Base-by-base conservation (phyloP, 805 yeast genomes). In the Babjeviella inositovora region DNA sequence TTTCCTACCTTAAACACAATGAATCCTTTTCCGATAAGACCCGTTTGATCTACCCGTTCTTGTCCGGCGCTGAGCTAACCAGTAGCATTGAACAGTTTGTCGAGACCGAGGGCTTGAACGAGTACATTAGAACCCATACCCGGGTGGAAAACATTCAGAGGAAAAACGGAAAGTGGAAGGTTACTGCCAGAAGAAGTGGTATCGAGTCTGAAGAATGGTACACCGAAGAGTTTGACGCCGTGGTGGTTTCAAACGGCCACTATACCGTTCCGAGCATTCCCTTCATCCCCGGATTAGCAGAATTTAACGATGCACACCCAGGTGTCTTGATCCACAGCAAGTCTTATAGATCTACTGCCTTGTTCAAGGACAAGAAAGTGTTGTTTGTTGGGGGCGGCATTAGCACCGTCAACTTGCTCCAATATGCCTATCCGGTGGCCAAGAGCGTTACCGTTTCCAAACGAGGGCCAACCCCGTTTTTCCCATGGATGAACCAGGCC, bases 231-330 rank as follows among this genome's bases (percentile, higher is more conserved):
- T 48, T 41, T 25, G 53, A 48, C 28, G 39, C 53, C 12, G 50
- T 61, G 11, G 41, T 59, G 11, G 46, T 61, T 10, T 59, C 65
- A 6, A 49, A 51, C 10, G 69, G 69, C 11, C 67, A 61, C 36
- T 61, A 59, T 34, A 59, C 56, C 27, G 37, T 52, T 4, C 67
- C 69, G 2, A 53, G 30, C 26, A 50, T 61, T 21, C 68, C 68
- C 5, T 37, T 41, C 5, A 56, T 56, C 5, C 38, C 42, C 4
- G 69, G 68, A 1, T 37, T 60, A 18, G 29, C 32, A 10, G 39
- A 43, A n/a, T 41, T 47, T 34, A 21, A 31, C 21, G 21, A 31
- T 23, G 37, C 33, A 19, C 51, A 50, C 15, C 41, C 42, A 1
- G 32, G 27, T 0, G 34, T 50, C 2, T 38, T 62, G 4, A 41